Percentiles rank a stretch among this genome's conserved stretches.
Evolutionary conservation across 2,329 filamentous ascomycete species (phyloP).

Genomic region (Didymella pomorum): DNA sequence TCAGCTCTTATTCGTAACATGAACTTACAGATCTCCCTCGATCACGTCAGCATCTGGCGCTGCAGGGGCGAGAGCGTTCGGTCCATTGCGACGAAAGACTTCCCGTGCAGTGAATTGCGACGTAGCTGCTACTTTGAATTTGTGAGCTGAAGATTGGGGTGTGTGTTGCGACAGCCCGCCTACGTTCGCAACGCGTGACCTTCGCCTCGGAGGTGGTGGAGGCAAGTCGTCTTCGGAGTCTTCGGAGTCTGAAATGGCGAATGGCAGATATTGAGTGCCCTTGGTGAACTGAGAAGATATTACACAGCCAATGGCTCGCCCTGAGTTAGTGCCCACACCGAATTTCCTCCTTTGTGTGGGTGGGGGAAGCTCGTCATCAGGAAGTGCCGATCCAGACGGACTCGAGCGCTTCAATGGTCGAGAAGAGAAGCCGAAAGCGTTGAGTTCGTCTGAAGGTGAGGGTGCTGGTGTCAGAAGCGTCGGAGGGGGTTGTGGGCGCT

Average conservation of each 20-base stretch:
- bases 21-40: slow-evolving; percentile 32
- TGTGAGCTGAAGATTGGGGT: not conserved
- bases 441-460: not conserved
- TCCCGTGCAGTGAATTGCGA: not conserved
- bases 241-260: not conserved
- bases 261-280: not conserved
- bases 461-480: not conserved
- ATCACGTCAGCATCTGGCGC: slow-evolving; percentile 21
- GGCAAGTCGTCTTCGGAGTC: not conserved
- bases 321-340: not conserved
- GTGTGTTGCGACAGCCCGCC: not conserved
- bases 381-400: not conserved
- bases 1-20: not conserved
- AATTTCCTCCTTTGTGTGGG: not conserved
- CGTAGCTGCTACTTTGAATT: not conserved
- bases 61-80: not conserved
- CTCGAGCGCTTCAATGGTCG: not conserved
- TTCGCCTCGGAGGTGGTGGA: not conserved
- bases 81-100: not conserved
- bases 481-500: not conserved
- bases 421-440: not conserved
- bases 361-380: not conserved
- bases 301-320: not conserved
- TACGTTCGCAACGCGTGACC: not conserved
- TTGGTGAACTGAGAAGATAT: not conserved